phyloP scores from a whole-genome alignment of 1,284 basidiomycete species.

The Marasmius tenuissimus region DNA sequence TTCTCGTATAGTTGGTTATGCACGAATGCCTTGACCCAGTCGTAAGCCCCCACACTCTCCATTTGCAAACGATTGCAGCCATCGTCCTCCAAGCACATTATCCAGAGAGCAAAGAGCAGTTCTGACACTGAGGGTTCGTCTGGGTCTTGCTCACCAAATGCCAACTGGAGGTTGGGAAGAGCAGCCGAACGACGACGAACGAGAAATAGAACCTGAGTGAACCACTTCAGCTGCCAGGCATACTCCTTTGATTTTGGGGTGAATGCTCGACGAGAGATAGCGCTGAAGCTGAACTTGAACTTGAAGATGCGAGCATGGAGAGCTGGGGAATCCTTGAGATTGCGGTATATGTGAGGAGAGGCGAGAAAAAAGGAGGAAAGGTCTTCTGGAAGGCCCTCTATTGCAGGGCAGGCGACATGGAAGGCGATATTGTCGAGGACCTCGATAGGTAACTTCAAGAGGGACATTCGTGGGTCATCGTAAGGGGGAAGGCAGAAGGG shows the following conservation, averaged over 20 bases:
- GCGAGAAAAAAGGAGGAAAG: background rate
- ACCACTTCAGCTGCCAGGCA: background rate
- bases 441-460: background rate
- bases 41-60: background rate
- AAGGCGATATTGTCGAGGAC: slow-evolving; percentile 2
- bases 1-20: slow-evolving; percentile 43
- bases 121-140: background rate
- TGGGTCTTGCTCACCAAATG: background rate
- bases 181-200: background rate
- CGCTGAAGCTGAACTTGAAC: background rate
- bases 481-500: background rate
- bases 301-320: slow-evolving; percentile 1
- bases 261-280: slow-evolving; percentile 1
- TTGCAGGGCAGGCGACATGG: background rate
- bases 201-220: background rate
- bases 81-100: slow-evolving; percentile 1
- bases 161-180: background rate
- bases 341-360: background rate
- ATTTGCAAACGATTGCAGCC: slow-evolving; percentile 1
- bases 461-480: background rate
- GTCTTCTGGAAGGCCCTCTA: background rate
- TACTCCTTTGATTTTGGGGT: background rate
- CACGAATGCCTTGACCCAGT: slow-evolving; percentile 22
- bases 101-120: background rate
- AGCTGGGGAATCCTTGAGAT: background rate